Evolutionary conservation across 2,329 filamentous ascomycete species (phyloP), one percentile per base, ranked within the genome.

Genomic region (Ophiostoma perfectum): DNA sequence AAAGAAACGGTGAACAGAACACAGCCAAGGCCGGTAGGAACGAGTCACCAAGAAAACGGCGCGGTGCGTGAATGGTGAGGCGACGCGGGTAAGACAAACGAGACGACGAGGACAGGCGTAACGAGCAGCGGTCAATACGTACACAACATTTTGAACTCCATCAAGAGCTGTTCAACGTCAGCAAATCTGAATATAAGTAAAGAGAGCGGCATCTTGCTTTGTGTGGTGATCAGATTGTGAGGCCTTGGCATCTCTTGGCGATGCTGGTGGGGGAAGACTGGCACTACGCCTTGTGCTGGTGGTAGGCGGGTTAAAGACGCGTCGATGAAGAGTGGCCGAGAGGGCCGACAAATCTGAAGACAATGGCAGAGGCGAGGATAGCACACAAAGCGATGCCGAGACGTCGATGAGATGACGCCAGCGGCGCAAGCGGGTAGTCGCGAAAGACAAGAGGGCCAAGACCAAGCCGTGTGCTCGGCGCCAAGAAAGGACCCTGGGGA

Each of bases 91-190:
- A 14, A 55, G 45, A 16, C 39, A 39, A 14, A 66, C 1, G 42
- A 66, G 38, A 58, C 7, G 16, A 11, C 12, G 18, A 64, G 6
- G 64, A 62, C 66, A 64, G 39, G 1, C 45, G 49, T 36, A 36
- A 27, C 27, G 27, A 27, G 27, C 1, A 27, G 27, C 27, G 27
- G 27, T 8, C 18, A 49, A 63, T 70, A 72, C 72, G 38, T 73
- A 73, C 72, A 73, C 72, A 72, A 75, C 76, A 76, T 77, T 77
- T 70, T 74, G 73, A 67, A 77, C 72, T 72, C 76, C 74, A 72
- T 77, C 72, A 70, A 77, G 75, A 70, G 70, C 76, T 77, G 74
- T 72, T 70, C 72, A 72, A 75, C 72, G 74, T 76, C 72, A 76
- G 74, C 75, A 71, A 74, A n/a, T 5, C 36, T 8, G 16, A 7